phyloP scores from a whole-genome alignment of 176 grass and related monocot genomes.

The Phoenix roebelenii region DNA sequence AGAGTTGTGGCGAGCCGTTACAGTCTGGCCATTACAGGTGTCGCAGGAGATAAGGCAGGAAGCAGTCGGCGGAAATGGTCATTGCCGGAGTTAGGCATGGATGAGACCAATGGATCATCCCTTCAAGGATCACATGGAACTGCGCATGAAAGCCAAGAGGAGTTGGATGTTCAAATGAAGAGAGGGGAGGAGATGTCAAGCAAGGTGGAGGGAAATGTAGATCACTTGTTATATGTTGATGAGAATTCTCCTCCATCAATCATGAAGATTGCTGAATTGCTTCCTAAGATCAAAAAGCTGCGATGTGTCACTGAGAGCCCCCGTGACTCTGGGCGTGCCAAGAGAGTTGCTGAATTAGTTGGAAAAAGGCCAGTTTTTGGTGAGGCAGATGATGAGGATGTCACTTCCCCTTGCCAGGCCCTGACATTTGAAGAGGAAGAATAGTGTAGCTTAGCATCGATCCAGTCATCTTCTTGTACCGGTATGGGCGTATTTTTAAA shows the following conservation, averaged over 20 bases:
- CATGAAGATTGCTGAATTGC: slow-evolving; percentile 45
- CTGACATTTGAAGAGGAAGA: slow-evolving; percentile 30
- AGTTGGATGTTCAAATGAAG: not conserved
- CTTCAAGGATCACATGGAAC: not conserved
- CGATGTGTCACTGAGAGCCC: slow-evolving; percentile 37
- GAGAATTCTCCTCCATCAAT: slow-evolving; percentile 41
- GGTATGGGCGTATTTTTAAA: no score
- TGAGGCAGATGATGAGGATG: slow-evolving; percentile 6
- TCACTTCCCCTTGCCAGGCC: slow-evolving; percentile 23
- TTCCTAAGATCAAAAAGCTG: slow-evolving; percentile 68
- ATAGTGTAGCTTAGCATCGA: not conserved
- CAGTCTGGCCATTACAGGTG: slow-evolving; percentile 36
- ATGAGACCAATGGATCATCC: not conserved
- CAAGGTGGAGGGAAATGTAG: not conserved
- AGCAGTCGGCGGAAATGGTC: slow-evolving; percentile 41
- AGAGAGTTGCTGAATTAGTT: slow-evolving; percentile 50
- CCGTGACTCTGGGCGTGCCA: slow-evolving; percentile 67
- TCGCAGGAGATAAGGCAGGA: slow-evolving; percentile 12
- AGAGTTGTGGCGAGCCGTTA: slow-evolving; percentile 79
- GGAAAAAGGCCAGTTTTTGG: slow-evolving; percentile 53
- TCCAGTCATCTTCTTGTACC: slow-evolving; percentile 2
- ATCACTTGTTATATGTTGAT: not conserved
- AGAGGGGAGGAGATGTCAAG: not conserved
- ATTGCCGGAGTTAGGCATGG: slow-evolving; percentile 1
- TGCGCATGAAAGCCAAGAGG: not conserved